phyloP scores from a whole-genome alignment of 2,329 filamentous ascomycete species.

The Cladosporium sp. region DNA sequence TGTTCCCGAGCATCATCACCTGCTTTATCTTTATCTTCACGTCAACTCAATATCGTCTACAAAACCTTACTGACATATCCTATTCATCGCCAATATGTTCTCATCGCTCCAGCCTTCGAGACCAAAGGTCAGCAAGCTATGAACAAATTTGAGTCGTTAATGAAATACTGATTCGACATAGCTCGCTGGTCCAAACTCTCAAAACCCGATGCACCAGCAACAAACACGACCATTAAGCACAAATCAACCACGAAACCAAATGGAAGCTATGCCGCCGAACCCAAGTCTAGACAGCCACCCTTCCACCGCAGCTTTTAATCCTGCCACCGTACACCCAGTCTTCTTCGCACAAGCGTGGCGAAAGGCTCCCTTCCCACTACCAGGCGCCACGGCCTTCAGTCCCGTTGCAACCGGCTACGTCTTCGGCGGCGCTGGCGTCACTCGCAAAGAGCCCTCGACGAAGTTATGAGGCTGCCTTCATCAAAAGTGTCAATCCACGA shows the following conservation, averaged over 20 bases:
- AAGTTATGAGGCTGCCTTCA: constrained; percentile 19
- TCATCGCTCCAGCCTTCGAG: constrained; percentile 37
- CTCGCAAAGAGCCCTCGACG: constrained; percentile 15
- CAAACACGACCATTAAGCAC: constrained; percentile 19
- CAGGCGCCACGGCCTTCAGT: constrained; percentile 34
- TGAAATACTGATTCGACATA: constrained; percentile 1
- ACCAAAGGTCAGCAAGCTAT: constrained; percentile 31
- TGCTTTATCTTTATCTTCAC: not conserved
- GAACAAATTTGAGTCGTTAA: too few species aligned
- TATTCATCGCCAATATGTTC: constrained; percentile 21
- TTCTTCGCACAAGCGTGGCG: constrained; percentile 67
- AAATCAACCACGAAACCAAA: constrained; percentile 33
- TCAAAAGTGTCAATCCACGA: too few species aligned
- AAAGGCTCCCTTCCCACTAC: constrained; percentile 48
- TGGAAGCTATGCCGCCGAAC: constrained; percentile 46
- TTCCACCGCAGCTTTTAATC: constrained; percentile 41
- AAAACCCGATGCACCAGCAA: not conserved
- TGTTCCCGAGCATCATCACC: not conserved
- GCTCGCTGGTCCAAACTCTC: not conserved
- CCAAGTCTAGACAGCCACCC: constrained; percentile 9
- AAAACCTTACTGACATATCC: not conserved
- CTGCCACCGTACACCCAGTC: constrained; percentile 64
- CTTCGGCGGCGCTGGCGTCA: constrained; percentile 19
- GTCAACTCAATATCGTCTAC: not conserved
- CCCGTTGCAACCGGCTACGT: constrained; percentile 45